A percentile compares a stretch with the other conserved stretches of the same genome.
phyloP scores from a whole-genome alignment of 148 eudicot species.

The Camellia lanceoleosa region DNA sequence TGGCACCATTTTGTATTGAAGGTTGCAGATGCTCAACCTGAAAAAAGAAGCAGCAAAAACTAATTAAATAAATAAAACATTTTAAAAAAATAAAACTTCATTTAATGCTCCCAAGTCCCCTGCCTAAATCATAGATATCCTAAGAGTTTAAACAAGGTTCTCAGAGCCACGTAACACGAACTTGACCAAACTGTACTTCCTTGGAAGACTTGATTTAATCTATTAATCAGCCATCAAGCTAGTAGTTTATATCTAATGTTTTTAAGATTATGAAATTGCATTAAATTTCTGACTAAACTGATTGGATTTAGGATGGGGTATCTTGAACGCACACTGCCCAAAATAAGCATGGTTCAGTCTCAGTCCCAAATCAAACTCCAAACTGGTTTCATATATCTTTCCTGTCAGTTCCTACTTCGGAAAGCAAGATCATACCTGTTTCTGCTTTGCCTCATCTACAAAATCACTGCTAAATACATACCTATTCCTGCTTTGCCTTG shows the following conservation, averaged over 20 bases:
- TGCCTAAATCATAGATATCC: neutral
- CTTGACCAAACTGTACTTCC: neutral
- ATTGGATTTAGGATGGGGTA: neutral
- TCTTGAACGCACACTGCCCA: neutral
- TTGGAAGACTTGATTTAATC: neutral
- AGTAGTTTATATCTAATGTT: neutral
- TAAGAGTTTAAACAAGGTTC: neutral
- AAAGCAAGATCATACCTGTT: neutral
- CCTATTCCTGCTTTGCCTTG: too few species aligned
- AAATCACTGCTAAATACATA: neutral
- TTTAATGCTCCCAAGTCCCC: neutral
- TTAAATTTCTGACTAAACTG: neutral
- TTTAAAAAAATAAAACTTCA: neutral
- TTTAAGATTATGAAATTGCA: neutral
- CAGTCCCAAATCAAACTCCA: neutral
- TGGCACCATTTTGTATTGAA: conserved; percentile 10
- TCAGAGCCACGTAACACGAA: neutral
- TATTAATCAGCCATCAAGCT: neutral
- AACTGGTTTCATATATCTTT: neutral
- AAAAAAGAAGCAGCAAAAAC: neutral
- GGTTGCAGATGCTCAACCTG: conserved; percentile 30
- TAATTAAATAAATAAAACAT: too few species aligned
- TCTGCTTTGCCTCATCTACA: neutral
- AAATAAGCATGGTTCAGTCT: neutral
- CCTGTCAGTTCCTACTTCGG: neutral